Evolutionary conservation across 352 stramenopile species (phyloP).

Genomic region (Blastocystis sp.): DNA sequence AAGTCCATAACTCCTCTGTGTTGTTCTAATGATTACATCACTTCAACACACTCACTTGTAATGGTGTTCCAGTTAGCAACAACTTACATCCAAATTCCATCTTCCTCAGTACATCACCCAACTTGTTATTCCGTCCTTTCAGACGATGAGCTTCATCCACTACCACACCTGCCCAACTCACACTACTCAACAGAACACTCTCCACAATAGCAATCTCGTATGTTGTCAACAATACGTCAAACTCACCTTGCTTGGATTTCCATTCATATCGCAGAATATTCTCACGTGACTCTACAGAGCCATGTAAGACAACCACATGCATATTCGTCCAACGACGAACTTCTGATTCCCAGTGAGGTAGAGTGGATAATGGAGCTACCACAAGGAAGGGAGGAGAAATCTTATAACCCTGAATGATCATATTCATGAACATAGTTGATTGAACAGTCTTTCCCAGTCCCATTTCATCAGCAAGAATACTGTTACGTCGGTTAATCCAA

Average conservation of each 20-base stretch:
- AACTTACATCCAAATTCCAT: slow-evolving; percentile 76
- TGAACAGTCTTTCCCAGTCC: slow-evolving; percentile 75
- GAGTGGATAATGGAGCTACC: slow-evolving; percentile 90
- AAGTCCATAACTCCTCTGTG: slow-evolving; percentile 87
- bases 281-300: slow-evolving; percentile 82
- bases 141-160: slow-evolving; percentile 98
- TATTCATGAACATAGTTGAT: slow-evolving; percentile 85
- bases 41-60: slow-evolving; percentile 70
- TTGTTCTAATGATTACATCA: slow-evolving; percentile 74
- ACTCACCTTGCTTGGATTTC: slow-evolving; percentile 78
- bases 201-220: slow-evolving; percentile 89
- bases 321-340: slow-evolving; percentile 76
- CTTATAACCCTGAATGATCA: slow-evolving; percentile 83
- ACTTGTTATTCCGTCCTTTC: slow-evolving; percentile 92
- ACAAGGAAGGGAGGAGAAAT: slow-evolving; percentile 90
- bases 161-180: slow-evolving; percentile 90
- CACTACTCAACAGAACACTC: slow-evolving; percentile 73
- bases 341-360: slow-evolving; percentile 92
- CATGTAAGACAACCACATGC: slow-evolving; percentile 92
- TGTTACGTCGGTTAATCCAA: slow-evolving; percentile 90
- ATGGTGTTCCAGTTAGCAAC: slow-evolving; percentile 84
- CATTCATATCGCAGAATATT: slow-evolving; percentile 91
- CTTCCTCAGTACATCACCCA: slow-evolving; percentile 76
- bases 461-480: slow-evolving; percentile 99
- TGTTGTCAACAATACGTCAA: slow-evolving; percentile 98